phyloP scores from a whole-genome alignment of 2,329 filamentous ascomycete species.

The Aspergillus ochraceus region DNA sequence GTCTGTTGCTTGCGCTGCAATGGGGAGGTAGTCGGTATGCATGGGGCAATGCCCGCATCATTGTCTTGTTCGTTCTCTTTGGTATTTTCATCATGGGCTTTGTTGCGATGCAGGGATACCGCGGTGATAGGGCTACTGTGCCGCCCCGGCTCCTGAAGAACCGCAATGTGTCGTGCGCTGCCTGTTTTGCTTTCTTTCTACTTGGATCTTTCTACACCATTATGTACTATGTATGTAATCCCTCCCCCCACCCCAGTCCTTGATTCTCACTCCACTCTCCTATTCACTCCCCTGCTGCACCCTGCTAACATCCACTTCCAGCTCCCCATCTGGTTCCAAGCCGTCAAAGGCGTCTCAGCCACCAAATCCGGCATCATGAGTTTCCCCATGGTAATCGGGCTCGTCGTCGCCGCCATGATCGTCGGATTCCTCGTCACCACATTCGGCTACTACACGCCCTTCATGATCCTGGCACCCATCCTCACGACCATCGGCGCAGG shows the following conservation, averaged over 20 bases:
- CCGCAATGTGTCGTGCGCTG: slow-evolving; percentile 43
- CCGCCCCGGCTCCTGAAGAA: slow-evolving; percentile 47
- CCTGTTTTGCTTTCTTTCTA: slow-evolving; percentile 43
- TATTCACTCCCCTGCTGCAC: no score
- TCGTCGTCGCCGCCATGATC: slow-evolving; percentile 33
- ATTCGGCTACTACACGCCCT: slow-evolving; percentile 42
- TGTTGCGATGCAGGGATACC: slow-evolving; percentile 36
- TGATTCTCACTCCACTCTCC: no score
- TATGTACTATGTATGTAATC: slow-evolving; percentile 42
- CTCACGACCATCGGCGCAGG: slow-evolving; percentile 37
- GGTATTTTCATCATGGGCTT: slow-evolving; percentile 50
- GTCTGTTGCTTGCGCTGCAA: slow-evolving; percentile 51
- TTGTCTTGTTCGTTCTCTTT: slow-evolving; percentile 52
- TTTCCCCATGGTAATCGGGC: slow-evolving; percentile 34
- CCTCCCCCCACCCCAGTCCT: neutral
- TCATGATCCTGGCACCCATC: slow-evolving; percentile 35
- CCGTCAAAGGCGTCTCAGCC: slow-evolving; percentile 36
- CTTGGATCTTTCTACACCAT: slow-evolving; percentile 47
- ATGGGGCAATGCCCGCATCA: slow-evolving; percentile 48
- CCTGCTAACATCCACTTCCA: slow-evolving; percentile 9
- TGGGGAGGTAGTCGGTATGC: slow-evolving; percentile 47
- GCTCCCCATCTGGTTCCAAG: slow-evolving; percentile 48
- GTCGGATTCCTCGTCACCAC: slow-evolving; percentile 31
- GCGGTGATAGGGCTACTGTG: slow-evolving; percentile 45
- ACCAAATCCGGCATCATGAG: slow-evolving; percentile 41